Percentiles rank a stretch among this genome's conserved stretches.
phyloP scores from a whole-genome alignment of 306 rosid species.

The Sicyos edulis region DNA sequence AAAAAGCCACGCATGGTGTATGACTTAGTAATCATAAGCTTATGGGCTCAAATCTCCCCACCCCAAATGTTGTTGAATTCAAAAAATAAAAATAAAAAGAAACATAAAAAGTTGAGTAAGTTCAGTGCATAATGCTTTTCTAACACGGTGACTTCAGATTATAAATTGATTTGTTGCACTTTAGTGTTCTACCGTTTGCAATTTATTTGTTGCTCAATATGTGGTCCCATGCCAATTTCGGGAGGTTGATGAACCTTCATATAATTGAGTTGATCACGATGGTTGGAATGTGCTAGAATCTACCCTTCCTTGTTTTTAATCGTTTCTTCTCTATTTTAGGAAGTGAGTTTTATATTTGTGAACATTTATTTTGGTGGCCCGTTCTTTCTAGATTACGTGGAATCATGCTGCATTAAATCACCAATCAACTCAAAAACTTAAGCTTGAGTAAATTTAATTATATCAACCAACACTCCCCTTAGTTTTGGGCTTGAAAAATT shows the following conservation, averaged over 20 bases:
- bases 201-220: background rate
- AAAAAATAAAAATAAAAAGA: no score
- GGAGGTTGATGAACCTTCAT: background rate
- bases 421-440: no score
- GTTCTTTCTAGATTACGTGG: background rate
- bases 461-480: no score
- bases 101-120: no score
- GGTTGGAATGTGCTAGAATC: background rate
- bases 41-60: no score
- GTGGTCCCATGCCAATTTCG: constrained; percentile 1
- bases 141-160: background rate
- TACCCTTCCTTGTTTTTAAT: background rate
- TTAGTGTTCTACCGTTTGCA: background rate
- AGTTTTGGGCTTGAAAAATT: no score
- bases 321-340: background rate
- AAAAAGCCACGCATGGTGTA: no score
- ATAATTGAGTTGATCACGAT: background rate
- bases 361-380: background rate
- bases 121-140: background rate
- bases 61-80: no score
- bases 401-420: no score
- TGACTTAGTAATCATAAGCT: no score
- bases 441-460: no score
- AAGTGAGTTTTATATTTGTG: background rate
- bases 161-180: background rate